Conservation (phyloP, 208 protist genomes). For the Porcisia hertigi region DNA sequence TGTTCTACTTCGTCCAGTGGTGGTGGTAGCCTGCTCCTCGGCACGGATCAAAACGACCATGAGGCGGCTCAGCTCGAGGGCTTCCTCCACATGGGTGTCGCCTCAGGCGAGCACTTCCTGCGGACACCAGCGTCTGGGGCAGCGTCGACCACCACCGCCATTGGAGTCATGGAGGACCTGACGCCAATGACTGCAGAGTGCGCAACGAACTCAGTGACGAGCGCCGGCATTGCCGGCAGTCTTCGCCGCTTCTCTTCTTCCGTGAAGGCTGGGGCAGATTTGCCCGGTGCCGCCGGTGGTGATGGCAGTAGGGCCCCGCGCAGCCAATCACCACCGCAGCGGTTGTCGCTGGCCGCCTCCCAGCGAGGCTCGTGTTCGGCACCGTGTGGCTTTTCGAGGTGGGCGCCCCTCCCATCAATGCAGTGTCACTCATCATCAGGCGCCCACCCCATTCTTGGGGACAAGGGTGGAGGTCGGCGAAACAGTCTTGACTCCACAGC, state of each 20-base stretch:
- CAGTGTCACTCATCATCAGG: background rate
- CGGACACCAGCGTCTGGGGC: conserved; percentile 5
- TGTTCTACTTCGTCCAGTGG: background rate
- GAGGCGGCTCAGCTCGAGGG: conserved; percentile 30
- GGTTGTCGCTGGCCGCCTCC: background rate
- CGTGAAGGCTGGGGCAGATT: background rate
- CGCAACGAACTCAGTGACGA: background rate
- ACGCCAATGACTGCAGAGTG: background rate
- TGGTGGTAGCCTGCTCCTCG: background rate
- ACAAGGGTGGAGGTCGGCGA: background rate
- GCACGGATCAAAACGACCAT: background rate
- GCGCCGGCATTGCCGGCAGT: background rate
- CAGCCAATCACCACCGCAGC: background rate
- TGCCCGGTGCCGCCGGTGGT: background rate
- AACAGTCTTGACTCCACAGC: background rate
- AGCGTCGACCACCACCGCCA: background rate
- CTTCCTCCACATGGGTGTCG: conserved; percentile 29
- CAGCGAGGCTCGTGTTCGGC: background rate
- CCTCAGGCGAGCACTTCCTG: conserved; percentile 28
- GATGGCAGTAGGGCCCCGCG: background rate
- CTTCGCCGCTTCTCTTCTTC: background rate
- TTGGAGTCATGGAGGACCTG: background rate
- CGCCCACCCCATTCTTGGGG: background rate
- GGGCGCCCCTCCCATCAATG: background rate
- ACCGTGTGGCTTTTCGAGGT: background rate